These are phyloP conservation scores for Apophysomyces variabilis DNA, from an alignment of 371 early-diverging fungal genomes.

Conservation along the genomic window DNA sequence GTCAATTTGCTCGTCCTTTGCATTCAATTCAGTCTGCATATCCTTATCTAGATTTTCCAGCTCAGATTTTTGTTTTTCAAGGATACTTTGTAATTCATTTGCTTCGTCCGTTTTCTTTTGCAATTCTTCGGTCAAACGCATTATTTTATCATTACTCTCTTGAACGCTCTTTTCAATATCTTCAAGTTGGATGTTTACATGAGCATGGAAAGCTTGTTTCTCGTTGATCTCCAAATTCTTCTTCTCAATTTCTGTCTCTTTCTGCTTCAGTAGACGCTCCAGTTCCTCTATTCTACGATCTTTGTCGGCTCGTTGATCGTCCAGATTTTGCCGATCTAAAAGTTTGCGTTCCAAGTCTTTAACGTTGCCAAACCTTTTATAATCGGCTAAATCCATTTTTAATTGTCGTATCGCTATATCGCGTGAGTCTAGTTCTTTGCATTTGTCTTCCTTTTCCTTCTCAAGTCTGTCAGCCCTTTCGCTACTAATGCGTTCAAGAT, in stretches of 20 bases:
- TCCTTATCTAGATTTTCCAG: slow-evolving; percentile 2
- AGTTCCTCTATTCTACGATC: neutral
- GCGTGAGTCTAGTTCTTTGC: neutral
- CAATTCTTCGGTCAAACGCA: neutral
- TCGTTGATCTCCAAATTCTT: neutral
- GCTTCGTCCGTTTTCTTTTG: neutral
- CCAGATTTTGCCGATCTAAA: neutral
- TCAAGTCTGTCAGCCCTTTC: neutral
- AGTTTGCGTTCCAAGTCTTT: neutral
- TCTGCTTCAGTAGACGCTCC: neutral
- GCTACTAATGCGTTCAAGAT: neutral
- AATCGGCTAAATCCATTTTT: neutral
- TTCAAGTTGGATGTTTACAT: slow-evolving; percentile 4
- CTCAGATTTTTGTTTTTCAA: neutral
- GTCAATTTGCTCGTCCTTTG: slow-evolving; percentile 2
- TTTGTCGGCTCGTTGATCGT: neutral
- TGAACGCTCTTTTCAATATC: slow-evolving; percentile 4
- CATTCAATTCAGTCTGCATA: neutral
- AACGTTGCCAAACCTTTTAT: neutral
- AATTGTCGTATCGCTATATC: neutral
- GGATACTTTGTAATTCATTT: neutral
- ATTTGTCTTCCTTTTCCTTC: neutral
- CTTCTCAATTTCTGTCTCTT: neutral
- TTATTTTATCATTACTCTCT: neutral
- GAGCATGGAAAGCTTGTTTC: neutral